These are phyloP conservation scores for Colletotrichum theobromicola DNA, from an alignment of 2,329 filamentous ascomycete species.

Conservation along the genomic window DNA sequence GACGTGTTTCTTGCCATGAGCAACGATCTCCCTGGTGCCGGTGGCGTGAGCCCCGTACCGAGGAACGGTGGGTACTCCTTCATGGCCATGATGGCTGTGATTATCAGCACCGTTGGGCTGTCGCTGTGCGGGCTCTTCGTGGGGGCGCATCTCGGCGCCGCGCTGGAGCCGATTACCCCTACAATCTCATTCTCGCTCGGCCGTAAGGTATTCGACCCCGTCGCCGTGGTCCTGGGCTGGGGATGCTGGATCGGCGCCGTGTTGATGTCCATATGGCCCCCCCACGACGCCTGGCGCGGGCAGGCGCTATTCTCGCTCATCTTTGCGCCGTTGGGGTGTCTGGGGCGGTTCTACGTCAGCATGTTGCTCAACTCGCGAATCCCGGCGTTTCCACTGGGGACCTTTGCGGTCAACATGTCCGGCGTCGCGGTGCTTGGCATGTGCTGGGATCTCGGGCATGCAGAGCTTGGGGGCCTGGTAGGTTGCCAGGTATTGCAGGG, in stretches of 20 bases:
- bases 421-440: constrained; percentile 79
- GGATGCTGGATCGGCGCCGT: constrained; percentile 81
- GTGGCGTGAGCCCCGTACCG: constrained; percentile 35
- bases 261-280: constrained; percentile 74
- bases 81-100: constrained; percentile 77
- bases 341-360: constrained; percentile 76
- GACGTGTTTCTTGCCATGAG: constrained; percentile 81
- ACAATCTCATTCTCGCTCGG: constrained; percentile 62
- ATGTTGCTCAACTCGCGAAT: constrained; percentile 71
- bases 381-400: constrained; percentile 80
- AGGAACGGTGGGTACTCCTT: constrained; percentile 81
- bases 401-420: constrained; percentile 80
- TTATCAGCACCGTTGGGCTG: constrained; percentile 74
- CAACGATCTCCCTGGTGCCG: constrained; percentile 64
- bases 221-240: constrained; percentile 68
- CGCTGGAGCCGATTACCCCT: constrained; percentile 62
- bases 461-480: constrained; percentile 54
- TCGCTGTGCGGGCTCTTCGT: constrained; percentile 72
- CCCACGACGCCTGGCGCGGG: constrained; percentile 77
- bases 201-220: constrained; percentile 67
- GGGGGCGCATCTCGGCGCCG: constrained; percentile 77
- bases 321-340: constrained; percentile 82
- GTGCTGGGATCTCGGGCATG: constrained; percentile 80
- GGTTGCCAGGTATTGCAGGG: constrained; percentile 74
- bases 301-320: constrained; percentile 77